Base-by-base conservation (phyloP, 176 grass and related monocot genomes). In the Oropetium thomaeum region DNA sequence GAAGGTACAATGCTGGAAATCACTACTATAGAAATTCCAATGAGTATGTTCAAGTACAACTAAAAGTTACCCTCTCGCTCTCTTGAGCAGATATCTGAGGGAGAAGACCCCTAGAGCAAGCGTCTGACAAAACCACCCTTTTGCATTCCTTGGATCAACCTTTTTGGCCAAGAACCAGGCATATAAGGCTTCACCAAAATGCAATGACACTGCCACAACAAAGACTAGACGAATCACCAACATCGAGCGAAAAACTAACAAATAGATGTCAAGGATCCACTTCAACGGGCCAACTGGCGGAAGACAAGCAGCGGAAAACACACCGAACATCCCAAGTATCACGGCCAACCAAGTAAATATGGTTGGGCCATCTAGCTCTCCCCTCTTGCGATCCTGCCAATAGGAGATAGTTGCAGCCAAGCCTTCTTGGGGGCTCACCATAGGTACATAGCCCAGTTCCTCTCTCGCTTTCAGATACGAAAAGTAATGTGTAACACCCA, bases 51-150 rank as follows among this genome's bases (percentile, higher is more conserved):
- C 23, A 44, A 65, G 9, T 40, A 42, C 59, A 73, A 10, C 31
- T 66, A 17, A 20, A 4, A 49, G 73, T 40, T 68, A 79, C 38
- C 3, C 69, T 62, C 79, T 85, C 12, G 73, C 79, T 76, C 96
- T 92, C 82, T 99, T 92, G 53, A 92, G 75, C 54, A 99, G 75
- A 80, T 66, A 81, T 32, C 72, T 79, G 37, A 95, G 82, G 26
- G 89, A 99, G 8, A 91, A 87, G 65, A 75, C 8, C 57, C 96
- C 96, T 38, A 95, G 73, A 16, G 14, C 65, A 2, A 67, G 1
- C 0, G 96, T 99, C 63, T 99, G 96, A 89, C 86, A 92, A 65
- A 99, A 95, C 96, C 96, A 99, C 6, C 84, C 92, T 32, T 34
- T 44, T 5, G 91, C 82, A 70, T 99, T 99, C 77, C 57, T 67